Base-by-base conservation (phyloP, 768 basidiomycete genomes). In the Ramaria sp. region DNA sequence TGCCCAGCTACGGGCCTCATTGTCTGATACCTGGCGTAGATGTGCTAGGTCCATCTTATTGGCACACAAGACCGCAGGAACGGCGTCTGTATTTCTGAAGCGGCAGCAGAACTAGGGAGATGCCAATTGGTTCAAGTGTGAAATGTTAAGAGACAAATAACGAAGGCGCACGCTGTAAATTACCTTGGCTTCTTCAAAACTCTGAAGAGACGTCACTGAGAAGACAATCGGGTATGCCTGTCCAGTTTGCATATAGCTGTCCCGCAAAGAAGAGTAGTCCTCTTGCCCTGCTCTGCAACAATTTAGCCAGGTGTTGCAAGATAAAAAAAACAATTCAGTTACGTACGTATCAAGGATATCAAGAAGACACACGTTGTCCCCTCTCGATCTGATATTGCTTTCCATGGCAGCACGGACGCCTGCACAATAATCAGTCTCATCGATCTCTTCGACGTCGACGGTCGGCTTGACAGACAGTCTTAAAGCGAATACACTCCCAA, bases 281-380 rank as follows among this genome's bases (percentile, higher is more conserved):
- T n/a, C n/a, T n/a, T n/a, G n/a, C n/a, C n/a, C n/a, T n/a, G n/a
- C n/a, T n/a, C n/a, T n/a, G n/a, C n/a, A n/a, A n/a, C n/a, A n/a
- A n/a, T n/a, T n/a, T n/a, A n/a, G n/a, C n/a, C n/a, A n/a, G n/a
- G n/a, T n/a, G n/a, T n/a, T n/a, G n/a, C n/a, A n/a, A n/a, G n/a
- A n/a, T n/a, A n/a, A n/a, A n/a, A n/a, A n/a, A n/a, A n/a, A n/a
- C n/a, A n/a, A n/a, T n/a, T n/a, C n/a, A n/a, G n/a, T n/a, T n/a
- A n/a, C n/a, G n/a, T n/a, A n/a, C n/a, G n/a, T n/a, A n/a, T 56
- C 54, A 34, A 56, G 6, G 19, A 56, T 56, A 31, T 56, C 45
- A 5, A 56, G 54, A 22, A 56, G 19, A 34, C 54, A 56, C 46
- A 33, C 17, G 15, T 19, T 45, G n/a, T 24, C 7, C 22, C 22